phyloP scores from a whole-genome alignment of 1,284 basidiomycete genomes.

The Cutaneotrichosporon mucoides region DNA sequence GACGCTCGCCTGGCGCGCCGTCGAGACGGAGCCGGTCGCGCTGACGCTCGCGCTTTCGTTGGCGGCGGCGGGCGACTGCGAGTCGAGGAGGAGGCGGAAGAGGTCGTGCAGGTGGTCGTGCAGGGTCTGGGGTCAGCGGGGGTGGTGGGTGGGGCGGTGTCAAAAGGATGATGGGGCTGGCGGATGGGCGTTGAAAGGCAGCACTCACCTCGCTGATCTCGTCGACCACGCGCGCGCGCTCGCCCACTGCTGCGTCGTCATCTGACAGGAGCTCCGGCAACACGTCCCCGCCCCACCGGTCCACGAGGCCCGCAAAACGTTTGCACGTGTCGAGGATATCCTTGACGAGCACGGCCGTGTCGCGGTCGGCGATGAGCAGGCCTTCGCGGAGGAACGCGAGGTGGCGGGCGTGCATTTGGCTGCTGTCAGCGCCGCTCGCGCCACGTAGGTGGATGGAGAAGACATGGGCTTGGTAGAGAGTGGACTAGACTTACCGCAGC shows the following conservation, averaged over 20 bases:
- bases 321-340: slow-evolving; percentile 76
- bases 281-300: slow-evolving; percentile 88
- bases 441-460: too few relatives aligned
- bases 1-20: slow-evolving; percentile 13
- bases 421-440: slow-evolving; percentile 12
- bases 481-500: slow-evolving; percentile 54
- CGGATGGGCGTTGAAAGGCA: neutral
- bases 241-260: slow-evolving; percentile 57
- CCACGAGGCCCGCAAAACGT: slow-evolving; percentile 73
- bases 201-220: slow-evolving; percentile 67
- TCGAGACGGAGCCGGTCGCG: neutral
- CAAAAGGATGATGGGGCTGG: slow-evolving; percentile 31
- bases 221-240: slow-evolving; percentile 50
- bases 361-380: slow-evolving; percentile 66
- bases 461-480: too few relatives aligned
- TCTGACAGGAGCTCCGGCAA: slow-evolving; percentile 76
- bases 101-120: slow-evolving; percentile 73
- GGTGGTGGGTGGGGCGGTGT: slow-evolving; percentile 26
- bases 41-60: slow-evolving; percentile 15
- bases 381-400: slow-evolving; percentile 74
- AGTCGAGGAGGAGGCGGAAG: slow-evolving; percentile 60
- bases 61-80: slow-evolving; percentile 55
- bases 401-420: slow-evolving; percentile 68
- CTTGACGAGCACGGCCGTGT: slow-evolving; percentile 61
- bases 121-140: slow-evolving; percentile 50